These are phyloP conservation scores for Diplosphaera chodatii DNA, from an alignment of 139 green algal species.

Conservation along the genomic window DNA sequence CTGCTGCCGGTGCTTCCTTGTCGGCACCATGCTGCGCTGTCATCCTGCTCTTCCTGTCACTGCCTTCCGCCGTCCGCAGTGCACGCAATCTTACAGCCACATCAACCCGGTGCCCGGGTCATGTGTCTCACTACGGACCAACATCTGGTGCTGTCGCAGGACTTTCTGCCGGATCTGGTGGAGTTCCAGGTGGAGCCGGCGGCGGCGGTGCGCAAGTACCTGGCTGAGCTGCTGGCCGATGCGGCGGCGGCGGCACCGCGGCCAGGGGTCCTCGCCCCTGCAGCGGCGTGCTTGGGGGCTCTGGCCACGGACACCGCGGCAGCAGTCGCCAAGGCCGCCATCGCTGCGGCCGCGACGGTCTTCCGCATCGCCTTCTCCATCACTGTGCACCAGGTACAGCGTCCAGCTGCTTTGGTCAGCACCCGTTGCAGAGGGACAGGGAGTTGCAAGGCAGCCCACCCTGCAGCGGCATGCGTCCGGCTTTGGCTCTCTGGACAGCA, in stretches of 20 bases:
- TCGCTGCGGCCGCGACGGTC: constrained; percentile 3
- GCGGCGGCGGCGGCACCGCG: no score
- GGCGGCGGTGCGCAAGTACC: constrained; percentile 18
- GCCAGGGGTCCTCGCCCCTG: neutral
- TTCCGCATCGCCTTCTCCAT: constrained; percentile 8
- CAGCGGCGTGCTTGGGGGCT: neutral
- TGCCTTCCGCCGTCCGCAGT: no score
- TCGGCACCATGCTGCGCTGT: no score
- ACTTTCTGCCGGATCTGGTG: constrained; percentile 32
- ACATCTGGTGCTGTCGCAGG: neutral
- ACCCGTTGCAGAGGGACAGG: neutral
- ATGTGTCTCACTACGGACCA: no score
- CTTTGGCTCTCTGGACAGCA: no score
- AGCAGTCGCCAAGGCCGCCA: constrained; percentile 12
- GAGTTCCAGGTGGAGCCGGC: constrained; percentile 39
- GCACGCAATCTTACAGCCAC: no score
- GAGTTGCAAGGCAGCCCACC: no score
- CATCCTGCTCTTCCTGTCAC: no score
- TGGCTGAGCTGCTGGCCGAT: constrained; percentile 28
- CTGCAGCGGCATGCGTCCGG: no score
- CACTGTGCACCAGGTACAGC: constrained; percentile 2
- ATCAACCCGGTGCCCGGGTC: no score
- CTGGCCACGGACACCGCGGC: neutral
- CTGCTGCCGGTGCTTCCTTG: constrained; percentile 21
- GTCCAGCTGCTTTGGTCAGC: constrained; percentile 3